Evolutionary conservation across 306 rosid genomes (phyloP).

Genomic region (Carpinus fangiana): DNA sequence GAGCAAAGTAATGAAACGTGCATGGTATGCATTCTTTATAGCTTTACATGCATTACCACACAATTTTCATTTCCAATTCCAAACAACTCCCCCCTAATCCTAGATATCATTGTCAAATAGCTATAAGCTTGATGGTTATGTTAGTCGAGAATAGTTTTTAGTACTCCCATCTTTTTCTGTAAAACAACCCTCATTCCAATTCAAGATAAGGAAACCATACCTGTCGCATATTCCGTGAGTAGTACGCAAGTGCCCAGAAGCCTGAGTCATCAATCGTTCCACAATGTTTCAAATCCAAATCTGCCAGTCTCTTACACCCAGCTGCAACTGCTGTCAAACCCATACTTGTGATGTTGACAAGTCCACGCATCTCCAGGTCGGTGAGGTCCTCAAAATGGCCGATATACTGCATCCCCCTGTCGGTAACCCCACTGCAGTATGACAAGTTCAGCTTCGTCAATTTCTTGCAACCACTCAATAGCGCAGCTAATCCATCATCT

Average conservation of each 20-base stretch:
- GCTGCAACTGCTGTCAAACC: conserved; percentile 53
- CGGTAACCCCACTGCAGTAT: conserved; percentile 60
- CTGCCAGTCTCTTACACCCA: conserved; percentile 55
- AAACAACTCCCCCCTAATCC: background rate
- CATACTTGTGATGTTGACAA: conserved; percentile 48
- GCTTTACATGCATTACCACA: background rate
- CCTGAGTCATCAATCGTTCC: conserved; percentile 57
- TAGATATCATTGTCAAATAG: background rate
- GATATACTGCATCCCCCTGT: conserved; percentile 47
- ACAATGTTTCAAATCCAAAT: conserved; percentile 63
- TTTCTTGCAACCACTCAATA: conserved; percentile 53
- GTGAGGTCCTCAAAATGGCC: conserved; percentile 45
- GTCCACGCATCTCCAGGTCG: conserved; percentile 61
- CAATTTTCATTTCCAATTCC: background rate
- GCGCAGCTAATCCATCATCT: conserved; percentile 60
- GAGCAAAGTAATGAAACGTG: background rate
- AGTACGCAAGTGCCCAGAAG: conserved; percentile 56
- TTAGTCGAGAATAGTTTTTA: background rate
- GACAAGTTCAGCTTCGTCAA: conserved; percentile 60
- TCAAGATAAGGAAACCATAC: conserved; percentile 28
- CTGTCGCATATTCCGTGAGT: conserved; percentile 59
- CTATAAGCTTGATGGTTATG: too few species aligned
- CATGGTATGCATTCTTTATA: background rate
- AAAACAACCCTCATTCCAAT: background rate
- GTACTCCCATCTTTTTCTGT: background rate